Conservation (phyloP, 1,139 yeast genomes). For the Suhomyces bokatorum region DNA sequence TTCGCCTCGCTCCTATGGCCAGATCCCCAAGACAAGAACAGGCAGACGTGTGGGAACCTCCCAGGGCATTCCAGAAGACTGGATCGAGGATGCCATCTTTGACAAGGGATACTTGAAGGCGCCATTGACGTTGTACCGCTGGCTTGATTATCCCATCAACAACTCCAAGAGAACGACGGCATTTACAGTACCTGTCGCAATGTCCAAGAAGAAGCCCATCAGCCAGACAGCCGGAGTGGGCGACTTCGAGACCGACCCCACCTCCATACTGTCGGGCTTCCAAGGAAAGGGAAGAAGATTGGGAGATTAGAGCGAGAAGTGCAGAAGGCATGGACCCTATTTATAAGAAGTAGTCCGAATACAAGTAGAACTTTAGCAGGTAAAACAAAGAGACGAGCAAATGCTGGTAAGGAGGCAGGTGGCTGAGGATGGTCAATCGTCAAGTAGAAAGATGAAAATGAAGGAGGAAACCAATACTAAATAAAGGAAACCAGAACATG, state of each 20-base stretch:
- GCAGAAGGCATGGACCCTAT: no score
- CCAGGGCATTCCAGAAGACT: slow-evolving; percentile 16
- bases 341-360: no score
- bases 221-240: no score
- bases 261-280: neutral
- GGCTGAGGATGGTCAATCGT: no score
- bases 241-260: no score
- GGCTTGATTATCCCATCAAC: slow-evolving; percentile 34
- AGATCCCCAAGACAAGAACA: slow-evolving; percentile 10
- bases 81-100: slow-evolving; percentile 37
- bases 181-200: slow-evolving; percentile 6
- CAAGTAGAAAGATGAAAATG: no score
- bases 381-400: no score
- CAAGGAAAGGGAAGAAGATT: slow-evolving; percentile 6
- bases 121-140: slow-evolving; percentile 37
- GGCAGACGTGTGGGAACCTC: slow-evolving; percentile 39
- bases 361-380: no score
- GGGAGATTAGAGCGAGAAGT: slow-evolving; percentile 1
- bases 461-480: no score
- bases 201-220: no score
- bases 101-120: slow-evolving; percentile 49
- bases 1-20: slow-evolving; percentile 45
- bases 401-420: no score
- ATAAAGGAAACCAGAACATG: no score
- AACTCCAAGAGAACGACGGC: slow-evolving; percentile 35